Base-by-base conservation (phyloP, 305 asterid genomes). In the Fraxinus sp. region DNA sequence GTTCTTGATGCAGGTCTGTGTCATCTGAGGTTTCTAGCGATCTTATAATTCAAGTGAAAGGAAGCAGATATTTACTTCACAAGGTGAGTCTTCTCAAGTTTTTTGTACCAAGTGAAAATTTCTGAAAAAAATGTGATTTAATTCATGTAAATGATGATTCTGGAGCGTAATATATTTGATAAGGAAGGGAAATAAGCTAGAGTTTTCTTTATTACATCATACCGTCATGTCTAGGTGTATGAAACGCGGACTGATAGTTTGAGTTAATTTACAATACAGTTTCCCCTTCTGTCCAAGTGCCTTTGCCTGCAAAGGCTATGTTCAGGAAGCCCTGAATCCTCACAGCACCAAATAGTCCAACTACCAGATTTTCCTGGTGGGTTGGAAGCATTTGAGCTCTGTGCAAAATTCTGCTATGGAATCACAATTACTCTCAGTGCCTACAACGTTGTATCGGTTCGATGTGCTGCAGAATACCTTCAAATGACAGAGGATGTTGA, bases 351-450 rank as follows among this genome's bases (percentile, higher is more conserved):
- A 83, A 85, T 91, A 64, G 74, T 92, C 55, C 92, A 94, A 75
- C 87, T 95, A 39, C 91, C 91, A 3, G 99, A 94, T 66, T 91
- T 93, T 74, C 98, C 99, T 0, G 97, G 99, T 0, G 99, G 98
- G 1, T 82, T 86, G 2, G 97, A 92, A 78, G 94, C 98, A 3
- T 95, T 95, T 72, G 98, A 95, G 41, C 41, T 88, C 3, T 95
- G 98, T 74, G 98, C 98, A 0, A 95, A 95, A 78, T 95, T 95
- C 92, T 94, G 98, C 86, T 94, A 94, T 70, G 97, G 97, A 24
- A 94, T 93, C 76, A 93, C 95, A 16, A 87, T 93, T 78, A 94
- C 97, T 74, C 88, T 94, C 10, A 93, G 97, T 20, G 97, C 97
- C 71, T 87, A 86, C 91, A 94, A 93, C 91, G 80, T 94, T 7